Conservation (phyloP, 768 basidiomycete genomes). For the Mycena crocata region DNA sequence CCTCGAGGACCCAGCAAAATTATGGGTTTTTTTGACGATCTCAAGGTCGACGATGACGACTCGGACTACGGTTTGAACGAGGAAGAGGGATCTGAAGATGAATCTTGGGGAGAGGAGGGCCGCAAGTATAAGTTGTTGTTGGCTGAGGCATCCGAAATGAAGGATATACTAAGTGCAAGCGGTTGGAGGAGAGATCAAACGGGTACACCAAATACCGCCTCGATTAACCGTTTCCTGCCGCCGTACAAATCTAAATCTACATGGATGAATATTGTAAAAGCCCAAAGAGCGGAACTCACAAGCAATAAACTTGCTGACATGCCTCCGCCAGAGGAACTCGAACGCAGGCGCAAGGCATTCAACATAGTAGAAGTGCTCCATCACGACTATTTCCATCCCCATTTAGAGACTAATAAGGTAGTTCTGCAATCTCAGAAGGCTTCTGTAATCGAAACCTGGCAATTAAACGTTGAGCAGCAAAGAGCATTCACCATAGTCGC, state of each 20-base stretch:
- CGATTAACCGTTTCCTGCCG: neutral
- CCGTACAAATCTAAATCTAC: neutral
- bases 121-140: too few relatives aligned
- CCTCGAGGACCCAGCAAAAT: neutral
- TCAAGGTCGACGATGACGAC: too few relatives aligned
- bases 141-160: too few relatives aligned
- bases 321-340: neutral
- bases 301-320: neutral
- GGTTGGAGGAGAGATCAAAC: neutral
- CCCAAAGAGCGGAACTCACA: neutral
- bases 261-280: neutral
- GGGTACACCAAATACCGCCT: neutral
- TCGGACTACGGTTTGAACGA: too few relatives aligned
- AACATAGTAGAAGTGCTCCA: neutral
- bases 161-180: neutral
- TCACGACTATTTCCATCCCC: neutral
- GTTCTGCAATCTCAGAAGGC: neutral
- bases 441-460: neutral
- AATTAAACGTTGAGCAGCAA: conserved; percentile 46
- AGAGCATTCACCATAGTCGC: conserved; percentile 46
- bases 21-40: neutral
- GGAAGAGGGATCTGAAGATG: too few relatives aligned
- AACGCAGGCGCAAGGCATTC: neutral
- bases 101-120: too few relatives aligned
- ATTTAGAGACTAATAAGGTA: neutral